Conservation (phyloP, 2,329 filamentous ascomycete genomes). For the Alternaria brassicae region DNA sequence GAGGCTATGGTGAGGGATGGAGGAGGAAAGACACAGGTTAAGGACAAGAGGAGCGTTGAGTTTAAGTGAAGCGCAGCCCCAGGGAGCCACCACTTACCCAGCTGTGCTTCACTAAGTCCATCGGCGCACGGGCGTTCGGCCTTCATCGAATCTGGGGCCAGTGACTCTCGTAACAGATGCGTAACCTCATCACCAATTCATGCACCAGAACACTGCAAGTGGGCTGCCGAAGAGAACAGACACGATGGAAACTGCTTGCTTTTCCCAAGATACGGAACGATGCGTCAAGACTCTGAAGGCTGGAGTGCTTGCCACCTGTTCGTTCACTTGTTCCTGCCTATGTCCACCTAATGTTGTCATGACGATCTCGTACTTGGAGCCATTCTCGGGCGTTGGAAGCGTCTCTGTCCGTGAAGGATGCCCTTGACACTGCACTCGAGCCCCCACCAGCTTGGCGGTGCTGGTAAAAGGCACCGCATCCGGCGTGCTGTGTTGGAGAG, state of each 20-base stretch:
- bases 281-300: not conserved
- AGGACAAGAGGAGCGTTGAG: slow-evolving; percentile 40
- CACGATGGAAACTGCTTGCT: not conserved
- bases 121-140: slow-evolving; percentile 31
- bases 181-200: slow-evolving; percentile 11
- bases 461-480: not conserved
- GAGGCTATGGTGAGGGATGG: slow-evolving; percentile 27
- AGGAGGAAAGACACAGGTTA: slow-evolving; percentile 23
- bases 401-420: not conserved
- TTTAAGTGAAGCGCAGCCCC: slow-evolving; percentile 38
- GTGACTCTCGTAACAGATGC: slow-evolving; percentile 32
- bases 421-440: not conserved
- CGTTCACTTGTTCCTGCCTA: slow-evolving; percentile 14
- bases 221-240: not conserved
- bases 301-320: slow-evolving; percentile 13
- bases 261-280: not conserved
- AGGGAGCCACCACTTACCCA: slow-evolving; percentile 28
- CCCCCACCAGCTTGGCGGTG: not conserved
- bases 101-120: slow-evolving; percentile 29
- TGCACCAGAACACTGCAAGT: slow-evolving; percentile 1
- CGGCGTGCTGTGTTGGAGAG: not conserved
- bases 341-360: slow-evolving; percentile 16
- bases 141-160: slow-evolving; percentile 33
- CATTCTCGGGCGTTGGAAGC: not conserved
- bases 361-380: not conserved